Conservation (phyloP, 805 yeast genomes). For the Yarrowia sp. region DNA sequence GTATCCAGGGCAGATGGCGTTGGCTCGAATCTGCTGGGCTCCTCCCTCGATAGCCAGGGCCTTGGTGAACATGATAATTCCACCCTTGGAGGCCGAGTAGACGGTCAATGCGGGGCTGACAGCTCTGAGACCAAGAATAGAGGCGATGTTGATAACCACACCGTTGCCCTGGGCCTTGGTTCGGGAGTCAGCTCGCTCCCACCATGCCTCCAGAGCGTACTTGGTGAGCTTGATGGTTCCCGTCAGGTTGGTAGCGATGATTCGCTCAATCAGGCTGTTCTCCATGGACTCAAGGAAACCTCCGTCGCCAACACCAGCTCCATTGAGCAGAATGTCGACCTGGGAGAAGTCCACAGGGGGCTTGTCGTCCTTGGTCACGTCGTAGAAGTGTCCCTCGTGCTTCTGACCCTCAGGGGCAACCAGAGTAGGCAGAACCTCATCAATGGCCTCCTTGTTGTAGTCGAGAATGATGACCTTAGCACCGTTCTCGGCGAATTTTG, state of each 20-base stretch:
- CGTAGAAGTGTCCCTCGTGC: conserved; percentile 1
- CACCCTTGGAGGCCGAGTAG: conserved; percentile 71
- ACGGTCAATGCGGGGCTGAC: conserved; percentile 57
- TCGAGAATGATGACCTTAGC: conserved; percentile 34
- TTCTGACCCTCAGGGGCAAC: conserved; percentile 9
- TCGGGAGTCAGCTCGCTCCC: conserved; percentile 36
- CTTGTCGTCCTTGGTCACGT: conserved; percentile 2
- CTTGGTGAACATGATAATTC: conserved; percentile 59
- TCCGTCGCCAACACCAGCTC: conserved; percentile 59
- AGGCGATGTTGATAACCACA: conserved; percentile 61
- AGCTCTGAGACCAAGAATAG: conserved; percentile 54
- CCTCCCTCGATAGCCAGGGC: conserved; percentile 60
- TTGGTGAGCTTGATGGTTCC: conserved; percentile 62
- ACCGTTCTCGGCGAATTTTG: conserved; percentile 8
- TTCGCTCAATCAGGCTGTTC: conserved; percentile 46
- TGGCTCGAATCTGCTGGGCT: conserved; percentile 54
- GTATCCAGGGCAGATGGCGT: conserved; percentile 69
- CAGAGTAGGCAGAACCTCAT: background rate
- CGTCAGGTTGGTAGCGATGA: conserved; percentile 56
- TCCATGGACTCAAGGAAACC: conserved; percentile 45
- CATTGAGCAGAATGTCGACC: conserved; percentile 52
- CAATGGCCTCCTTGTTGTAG: conserved; percentile 45
- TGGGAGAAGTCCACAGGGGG: conserved; percentile 9
- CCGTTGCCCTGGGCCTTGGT: conserved; percentile 29
- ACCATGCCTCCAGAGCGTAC: conserved; percentile 51